A percentile compares a stretch with the other conserved stretches of the same genome.
Evolutionary conservation across 2,329 filamentous ascomycete genomes (phyloP).

Genomic region (Hymenoscyphus scutula): DNA sequence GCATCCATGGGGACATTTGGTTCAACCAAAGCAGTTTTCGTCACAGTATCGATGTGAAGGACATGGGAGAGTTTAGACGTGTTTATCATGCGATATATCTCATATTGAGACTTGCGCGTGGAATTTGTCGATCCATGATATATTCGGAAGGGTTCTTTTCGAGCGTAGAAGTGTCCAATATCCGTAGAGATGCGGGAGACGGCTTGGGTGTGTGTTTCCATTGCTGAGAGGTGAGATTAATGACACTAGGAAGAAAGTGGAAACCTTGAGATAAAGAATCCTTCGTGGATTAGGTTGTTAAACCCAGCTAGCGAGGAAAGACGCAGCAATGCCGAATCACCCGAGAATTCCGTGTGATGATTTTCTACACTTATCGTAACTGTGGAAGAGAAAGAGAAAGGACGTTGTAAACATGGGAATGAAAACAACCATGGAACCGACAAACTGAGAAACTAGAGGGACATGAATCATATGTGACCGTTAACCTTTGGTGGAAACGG

Average conservation of each 20-base stretch:
- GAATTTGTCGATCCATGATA: slow-evolving; percentile 57
- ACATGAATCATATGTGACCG: background rate
- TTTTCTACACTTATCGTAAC: background rate
- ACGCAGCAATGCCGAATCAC: background rate
- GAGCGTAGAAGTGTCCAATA: slow-evolving; percentile 24
- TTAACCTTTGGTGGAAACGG: background rate
- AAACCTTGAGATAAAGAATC: too few relatives aligned
- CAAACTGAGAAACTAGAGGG: background rate
- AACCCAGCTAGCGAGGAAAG: background rate
- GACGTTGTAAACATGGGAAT: background rate
- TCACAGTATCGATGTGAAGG: slow-evolving; percentile 42
- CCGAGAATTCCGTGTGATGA: slow-evolving; percentile 1
- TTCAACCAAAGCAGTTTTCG: slow-evolving; percentile 53
- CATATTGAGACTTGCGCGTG: slow-evolving; percentile 40
- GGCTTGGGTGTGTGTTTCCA: slow-evolving; percentile 27
- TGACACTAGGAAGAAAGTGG: background rate
- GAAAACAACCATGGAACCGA: background rate
- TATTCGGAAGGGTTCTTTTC: slow-evolving; percentile 43
- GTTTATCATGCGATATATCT: slow-evolving; percentile 38
- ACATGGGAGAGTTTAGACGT: slow-evolving; percentile 48
- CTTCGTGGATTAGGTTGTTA: background rate
- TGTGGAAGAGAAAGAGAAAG: background rate
- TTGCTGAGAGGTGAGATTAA: slow-evolving; percentile 15
- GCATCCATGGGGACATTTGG: slow-evolving; percentile 68
- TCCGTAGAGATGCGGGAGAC: slow-evolving; percentile 23